These are phyloP conservation scores for Smittium mucronatum DNA, from an alignment of 371 early-diverging fungal genomes.

Conservation along the genomic window DNA sequence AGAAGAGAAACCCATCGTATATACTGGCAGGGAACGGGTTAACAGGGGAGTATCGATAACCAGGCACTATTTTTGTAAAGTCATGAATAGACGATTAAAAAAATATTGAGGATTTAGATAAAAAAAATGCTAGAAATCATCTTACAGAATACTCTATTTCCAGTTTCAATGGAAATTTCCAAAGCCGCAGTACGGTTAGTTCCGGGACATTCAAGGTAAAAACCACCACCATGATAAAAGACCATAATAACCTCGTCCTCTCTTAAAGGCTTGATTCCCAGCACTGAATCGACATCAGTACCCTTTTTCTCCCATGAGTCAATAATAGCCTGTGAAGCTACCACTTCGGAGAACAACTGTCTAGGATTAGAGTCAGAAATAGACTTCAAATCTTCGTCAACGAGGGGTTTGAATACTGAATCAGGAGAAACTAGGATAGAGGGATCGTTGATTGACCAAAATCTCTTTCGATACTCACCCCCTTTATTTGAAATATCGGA, in stretches of 20 bases:
- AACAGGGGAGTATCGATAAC: constrained; percentile 68
- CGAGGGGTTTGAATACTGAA: background rate
- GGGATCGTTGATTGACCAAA: background rate
- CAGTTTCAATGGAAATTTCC: constrained; percentile 19
- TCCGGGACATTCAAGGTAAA: constrained; percentile 34
- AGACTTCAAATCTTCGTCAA: background rate
- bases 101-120: no score
- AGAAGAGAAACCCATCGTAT: constrained; percentile 63
- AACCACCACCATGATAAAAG: constrained; percentile 63
- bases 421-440: background rate
- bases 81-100: background rate
- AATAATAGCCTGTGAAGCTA: background rate
- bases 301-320: background rate
- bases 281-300: background rate
- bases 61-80: constrained; percentile 31
- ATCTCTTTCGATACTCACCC: background rate
- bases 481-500: background rate
- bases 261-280: constrained; percentile 11
- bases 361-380: background rate
- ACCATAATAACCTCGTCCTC: constrained; percentile 25
- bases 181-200: constrained; percentile 25
- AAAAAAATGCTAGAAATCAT: no score
- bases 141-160: constrained; percentile 12
- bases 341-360: constrained; percentile 8
- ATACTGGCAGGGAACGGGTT: constrained; percentile 65